Evolutionary conservation across 352 stramenopile genomes (phyloP), one percentile per base, ranked within the genome.

Genomic region (Pythium rishiriense): DNA sequence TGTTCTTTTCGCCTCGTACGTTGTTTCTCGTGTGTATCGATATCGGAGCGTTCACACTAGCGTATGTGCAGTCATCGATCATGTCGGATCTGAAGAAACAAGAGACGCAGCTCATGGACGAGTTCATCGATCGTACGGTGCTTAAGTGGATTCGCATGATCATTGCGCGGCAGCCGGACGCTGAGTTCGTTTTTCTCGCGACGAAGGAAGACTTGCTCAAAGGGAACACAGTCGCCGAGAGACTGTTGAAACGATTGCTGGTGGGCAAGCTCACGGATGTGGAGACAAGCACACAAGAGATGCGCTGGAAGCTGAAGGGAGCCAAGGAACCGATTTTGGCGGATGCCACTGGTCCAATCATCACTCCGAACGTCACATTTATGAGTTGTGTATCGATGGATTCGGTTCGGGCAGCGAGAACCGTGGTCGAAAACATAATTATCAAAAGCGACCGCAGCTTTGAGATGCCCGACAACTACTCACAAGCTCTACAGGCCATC

Each of bases 11-110:
- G 6, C 29, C 15, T 2, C 57, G 57, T 0, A 66, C 50, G 21
- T 35, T 66, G 31, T 66, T 47, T 25, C 14, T 71, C 8, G 39
- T 71, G 19, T 62, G 22, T 25, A 24, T 66, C n/a, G 58, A 66
- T 28, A 28, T 70, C 21, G 33, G 52, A 11, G 25, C 50, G 4
- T 66, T 49, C 21, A 8, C 14, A 7, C 15, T 50, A 5, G 46
- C 41, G 0, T 33, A 42, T 6, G 22, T 51, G 25, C 48, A 66
- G 33, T 33, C 58, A 15, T 19, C 26, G n/a, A 39, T 59, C n/a
- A 28, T 53, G 17, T 17, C 42, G 0, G 42, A 39, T 14, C 17
- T 39, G 33, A 39, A 39, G 17, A 39, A 39, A 14, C 33, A 39
- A 14, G 33, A 39, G 33, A 39, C 11, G 33, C 33, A 39, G 33